Conservation (phyloP, 352 stramenopile genomes). For the Phytophthora palmivora region DNA sequence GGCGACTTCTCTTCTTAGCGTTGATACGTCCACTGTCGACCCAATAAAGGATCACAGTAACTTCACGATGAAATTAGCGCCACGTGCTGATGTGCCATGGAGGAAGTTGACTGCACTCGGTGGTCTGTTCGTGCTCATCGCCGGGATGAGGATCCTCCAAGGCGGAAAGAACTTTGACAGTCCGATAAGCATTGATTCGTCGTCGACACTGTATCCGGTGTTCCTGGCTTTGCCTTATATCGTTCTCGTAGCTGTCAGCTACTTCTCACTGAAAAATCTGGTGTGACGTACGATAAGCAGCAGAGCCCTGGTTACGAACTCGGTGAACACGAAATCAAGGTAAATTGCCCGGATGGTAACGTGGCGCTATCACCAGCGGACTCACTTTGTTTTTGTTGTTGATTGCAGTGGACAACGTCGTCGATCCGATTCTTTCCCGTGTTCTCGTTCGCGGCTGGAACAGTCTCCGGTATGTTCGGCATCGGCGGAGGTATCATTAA, state of each 20-base stretch:
- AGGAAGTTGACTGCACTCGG: conserved; percentile 86
- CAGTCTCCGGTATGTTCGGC: conserved; percentile 95
- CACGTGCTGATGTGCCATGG: conserved; percentile 65
- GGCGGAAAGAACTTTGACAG: conserved; percentile 89
- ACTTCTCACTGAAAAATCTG: conserved; percentile 70
- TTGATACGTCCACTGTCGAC: conserved; percentile 6
- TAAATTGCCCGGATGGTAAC: conserved; percentile 17
- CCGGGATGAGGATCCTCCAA: conserved; percentile 93
- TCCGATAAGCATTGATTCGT: conserved; percentile 90
- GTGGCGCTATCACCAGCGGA: background rate
- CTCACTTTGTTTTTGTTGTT: conserved; percentile 1
- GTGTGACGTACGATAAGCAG: conserved; percentile 53
- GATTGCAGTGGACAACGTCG: conserved; percentile 53
- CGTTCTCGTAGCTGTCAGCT: conserved; percentile 75
- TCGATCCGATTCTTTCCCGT: conserved; percentile 89
- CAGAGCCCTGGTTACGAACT: conserved; percentile 60
- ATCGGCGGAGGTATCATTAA: conserved; percentile 96
- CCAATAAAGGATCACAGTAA: conserved; percentile 35
- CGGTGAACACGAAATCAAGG: conserved; percentile 54
- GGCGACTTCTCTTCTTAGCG: conserved; percentile 18
- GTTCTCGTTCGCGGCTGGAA: conserved; percentile 89
- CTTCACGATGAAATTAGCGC: conserved; percentile 4
- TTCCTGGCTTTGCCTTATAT: conserved; percentile 70
- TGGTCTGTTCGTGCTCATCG: conserved; percentile 89
- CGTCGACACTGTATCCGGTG: conserved; percentile 78